Conservation (phyloP, 495 filamentous ascomycete genomes). For the Oidiodendron maius region DNA sequence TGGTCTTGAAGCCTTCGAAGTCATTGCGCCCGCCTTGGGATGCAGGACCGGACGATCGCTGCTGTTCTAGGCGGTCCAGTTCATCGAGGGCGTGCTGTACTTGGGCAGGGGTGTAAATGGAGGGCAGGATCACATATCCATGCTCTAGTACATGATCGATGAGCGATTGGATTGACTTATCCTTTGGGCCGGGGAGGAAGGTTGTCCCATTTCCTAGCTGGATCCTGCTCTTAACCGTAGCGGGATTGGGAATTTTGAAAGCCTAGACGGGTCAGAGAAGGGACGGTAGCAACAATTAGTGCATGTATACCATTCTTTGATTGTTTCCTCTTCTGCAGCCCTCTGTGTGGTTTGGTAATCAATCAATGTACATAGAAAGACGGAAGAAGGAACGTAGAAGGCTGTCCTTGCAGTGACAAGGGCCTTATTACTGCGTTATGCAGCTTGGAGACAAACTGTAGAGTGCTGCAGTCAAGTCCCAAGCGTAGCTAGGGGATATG, state of each 20-base stretch:
- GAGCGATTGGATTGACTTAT: constrained; percentile 12
- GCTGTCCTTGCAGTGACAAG: too few species aligned
- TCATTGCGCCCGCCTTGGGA: constrained; percentile 23
- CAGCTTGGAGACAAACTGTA: too few species aligned
- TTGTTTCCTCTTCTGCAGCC: too few species aligned
- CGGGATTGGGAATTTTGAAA: neutral
- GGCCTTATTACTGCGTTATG: too few species aligned
- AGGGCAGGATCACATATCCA: constrained; percentile 27
- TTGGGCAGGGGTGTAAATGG: constrained; percentile 19
- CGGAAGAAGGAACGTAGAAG: too few species aligned
- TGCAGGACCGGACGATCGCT: constrained; percentile 13
- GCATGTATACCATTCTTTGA: neutral
- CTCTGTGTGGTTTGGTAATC: too few species aligned
- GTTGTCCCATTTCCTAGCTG: constrained; percentile 20
- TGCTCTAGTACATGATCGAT: constrained; percentile 25
- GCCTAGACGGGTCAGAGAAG: neutral
- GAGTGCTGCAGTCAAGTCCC: too few species aligned
- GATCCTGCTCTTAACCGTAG: constrained; percentile 3
- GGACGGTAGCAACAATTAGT: too few species aligned
- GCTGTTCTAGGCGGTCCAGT: constrained; percentile 13
- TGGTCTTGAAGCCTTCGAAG: constrained; percentile 28
- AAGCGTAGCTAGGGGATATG: too few species aligned
- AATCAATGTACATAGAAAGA: too few species aligned
- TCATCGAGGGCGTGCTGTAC: constrained; percentile 19
- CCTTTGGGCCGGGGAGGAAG: constrained; percentile 19